Conservation (phyloP, 148 eudicot species). For the Vaccinium darrowii region DNA sequence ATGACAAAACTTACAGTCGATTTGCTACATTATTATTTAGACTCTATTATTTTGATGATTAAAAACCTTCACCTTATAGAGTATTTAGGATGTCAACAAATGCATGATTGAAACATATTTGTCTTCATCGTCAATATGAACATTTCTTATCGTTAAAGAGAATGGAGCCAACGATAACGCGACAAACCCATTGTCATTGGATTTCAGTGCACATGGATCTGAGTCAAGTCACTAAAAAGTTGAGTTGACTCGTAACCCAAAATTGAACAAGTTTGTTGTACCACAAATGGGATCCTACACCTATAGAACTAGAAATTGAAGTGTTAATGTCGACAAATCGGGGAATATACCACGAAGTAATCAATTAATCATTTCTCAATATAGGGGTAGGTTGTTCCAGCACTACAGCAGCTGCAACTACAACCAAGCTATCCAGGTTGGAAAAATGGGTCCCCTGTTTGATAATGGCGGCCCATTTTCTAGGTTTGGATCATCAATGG, state of each 20-base stretch:
- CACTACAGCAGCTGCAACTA: background rate
- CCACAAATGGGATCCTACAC: background rate
- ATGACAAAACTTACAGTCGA: too few relatives aligned
- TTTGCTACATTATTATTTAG: too few relatives aligned
- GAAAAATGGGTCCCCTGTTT: background rate
- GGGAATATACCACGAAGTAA: background rate
- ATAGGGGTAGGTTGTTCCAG: background rate
- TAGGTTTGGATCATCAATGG: background rate
- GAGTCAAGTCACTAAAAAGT: background rate
- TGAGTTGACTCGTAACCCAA: background rate
- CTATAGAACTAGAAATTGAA: background rate
- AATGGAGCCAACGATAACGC: too few relatives aligned
- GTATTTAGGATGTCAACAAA: too few relatives aligned
- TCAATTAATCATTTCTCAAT: background rate
- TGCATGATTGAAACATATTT: too few relatives aligned
- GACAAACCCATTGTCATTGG: too few relatives aligned
- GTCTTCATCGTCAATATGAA: too few relatives aligned
- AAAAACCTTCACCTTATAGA: too few relatives aligned
- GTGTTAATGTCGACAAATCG: background rate
- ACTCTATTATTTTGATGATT: too few relatives aligned
- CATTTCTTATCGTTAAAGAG: too few relatives aligned
- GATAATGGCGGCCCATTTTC: constrained; percentile 3
- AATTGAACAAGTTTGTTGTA: background rate
- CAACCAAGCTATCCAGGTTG: background rate
- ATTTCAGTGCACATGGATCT: background rate